Percentiles rank a stretch among this genome's conserved stretches.
Conservation (phyloP, 129 eudicot species). For the Pulicaria dysenterica region DNA sequence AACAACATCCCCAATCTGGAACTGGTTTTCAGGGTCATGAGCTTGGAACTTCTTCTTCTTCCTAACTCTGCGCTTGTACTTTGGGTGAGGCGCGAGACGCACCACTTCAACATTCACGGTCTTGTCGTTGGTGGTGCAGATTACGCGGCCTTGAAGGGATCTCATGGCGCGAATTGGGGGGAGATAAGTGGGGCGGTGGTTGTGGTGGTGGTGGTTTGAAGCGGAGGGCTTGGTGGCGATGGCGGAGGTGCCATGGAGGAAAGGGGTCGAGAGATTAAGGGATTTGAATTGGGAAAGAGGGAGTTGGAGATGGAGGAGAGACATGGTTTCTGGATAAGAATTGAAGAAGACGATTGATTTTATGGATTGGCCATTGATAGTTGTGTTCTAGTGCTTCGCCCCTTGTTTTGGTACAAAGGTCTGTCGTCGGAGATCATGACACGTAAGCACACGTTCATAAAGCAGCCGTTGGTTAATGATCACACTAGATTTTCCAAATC, state of each 20-base stretch:
- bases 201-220: slow-evolving; percentile 28
- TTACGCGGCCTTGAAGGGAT: slow-evolving; percentile 73
- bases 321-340: slow-evolving; percentile 45
- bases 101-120: slow-evolving; percentile 84
- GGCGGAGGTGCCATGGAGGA: slow-evolving; percentile 74
- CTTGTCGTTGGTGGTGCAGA: slow-evolving; percentile 76
- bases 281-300: slow-evolving; percentile 70
- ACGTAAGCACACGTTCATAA: neutral
- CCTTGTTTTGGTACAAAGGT: neutral
- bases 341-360: slow-evolving; percentile 20
- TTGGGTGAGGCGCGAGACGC: slow-evolving; percentile 89
- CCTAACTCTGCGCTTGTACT: slow-evolving; percentile 85
- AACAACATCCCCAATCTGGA: slow-evolving; percentile 73
- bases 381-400: slow-evolving; percentile 21
- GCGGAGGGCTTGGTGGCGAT: slow-evolving; percentile 39
- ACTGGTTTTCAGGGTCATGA: slow-evolving; percentile 83
- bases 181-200: slow-evolving; percentile 28
- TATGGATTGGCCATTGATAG: slow-evolving; percentile 20
- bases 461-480: no score
- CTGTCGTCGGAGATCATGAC: neutral
- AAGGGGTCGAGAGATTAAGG: slow-evolving; percentile 60
- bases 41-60: slow-evolving; percentile 94
- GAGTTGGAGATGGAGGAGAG: slow-evolving; percentile 61
- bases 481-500: no score
- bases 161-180: slow-evolving; percentile 74